Conservation (phyloP, 225 moss, liverwort and hornwort species). For the Marchantia paleacea region DNA sequence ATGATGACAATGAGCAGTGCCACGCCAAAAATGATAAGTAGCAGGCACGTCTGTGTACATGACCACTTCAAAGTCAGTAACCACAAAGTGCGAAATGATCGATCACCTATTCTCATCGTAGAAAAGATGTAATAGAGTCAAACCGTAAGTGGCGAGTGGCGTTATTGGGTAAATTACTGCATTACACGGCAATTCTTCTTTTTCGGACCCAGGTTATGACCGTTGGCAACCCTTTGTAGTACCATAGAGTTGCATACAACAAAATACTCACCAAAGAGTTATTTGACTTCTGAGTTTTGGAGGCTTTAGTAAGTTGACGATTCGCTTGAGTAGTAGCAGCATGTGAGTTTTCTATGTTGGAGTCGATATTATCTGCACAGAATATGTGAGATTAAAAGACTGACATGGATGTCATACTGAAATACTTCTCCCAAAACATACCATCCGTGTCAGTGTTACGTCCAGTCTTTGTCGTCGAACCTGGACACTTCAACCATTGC, state of each 20-base stretch:
- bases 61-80: constrained; percentile 14
- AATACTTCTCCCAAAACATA: no score
- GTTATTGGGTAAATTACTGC: not conserved
- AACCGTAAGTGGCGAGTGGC: not conserved
- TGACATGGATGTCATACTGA: no score
- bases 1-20: constrained; percentile 72
- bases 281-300: constrained; percentile 54
- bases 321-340: constrained; percentile 87
- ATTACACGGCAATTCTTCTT: not conserved
- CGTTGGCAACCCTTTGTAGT: not conserved
- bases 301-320: constrained; percentile 79
- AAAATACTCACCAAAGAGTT: constrained; percentile 41
- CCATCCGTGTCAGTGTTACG: no score
- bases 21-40: constrained; percentile 78
- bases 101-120: not conserved
- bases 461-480: no score
- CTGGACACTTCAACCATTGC: no score
- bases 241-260: not conserved
- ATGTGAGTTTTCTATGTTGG: constrained; percentile 85
- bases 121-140: not conserved
- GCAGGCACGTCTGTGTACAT: constrained; percentile 62
- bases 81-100: not conserved
- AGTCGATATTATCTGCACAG: constrained; percentile 83
- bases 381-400: not conserved
- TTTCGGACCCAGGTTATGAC: not conserved